Base-by-base conservation (phyloP, 805 yeast species). In the Ascoidea tarda region DNA sequence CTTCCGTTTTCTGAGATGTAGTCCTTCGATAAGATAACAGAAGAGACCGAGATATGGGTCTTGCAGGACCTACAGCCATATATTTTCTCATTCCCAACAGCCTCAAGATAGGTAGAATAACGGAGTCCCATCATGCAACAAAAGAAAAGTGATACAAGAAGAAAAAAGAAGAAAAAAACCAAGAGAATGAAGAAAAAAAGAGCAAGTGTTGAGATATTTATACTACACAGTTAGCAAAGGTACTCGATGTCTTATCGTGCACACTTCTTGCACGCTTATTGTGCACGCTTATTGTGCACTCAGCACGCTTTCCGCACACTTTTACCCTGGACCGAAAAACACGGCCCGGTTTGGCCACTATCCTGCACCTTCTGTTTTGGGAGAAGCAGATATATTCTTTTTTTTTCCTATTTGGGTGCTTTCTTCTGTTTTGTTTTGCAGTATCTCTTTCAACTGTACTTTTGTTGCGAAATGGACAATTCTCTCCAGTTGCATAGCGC, bases 1-100 rank as follows among this genome's bases (percentile, higher is more conserved):
- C 72, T 72, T 0, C 88, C 87, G 1, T 76, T 69, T 47, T 69
- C 68, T 1, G 87, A 87, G 28, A 68, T 65, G 59, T 81, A 82
- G 50, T 73, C 75, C 58, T 69, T 66, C 8, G 76, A 71, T 49
- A 68, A 54, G 38, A 73, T 64, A 54, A 68, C 64, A 38, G 59
- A 58, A 32, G 64, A 61, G 10, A 64, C 55, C 6, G 76, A 66
- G 6, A 73, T 61, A 55, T 73, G 77, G 1, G 77, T 69, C 55
- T 63, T 61, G 61, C 77, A 73, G 28, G 57, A 48, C 45, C 59
- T 53, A 56, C 77, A 73, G 45, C 70, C 71, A 58, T 66, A 73
- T 50, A 70, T 57, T 55, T 47, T 63, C 58, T 47, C 55, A 61
- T 32, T 65, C 59, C 5, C 68, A 65, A 48, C 14, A 10, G 44